These are phyloP conservation scores for sweet orange (Citrus sinensis) DNA, from an alignment of 345 rosid species.

Conservation along the genomic window DVS_A1.0 CM039162.1:16480001-16480500, in stretches of 20 bases:
- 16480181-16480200: conserved; percentile 9
- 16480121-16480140: conserved; percentile 29
- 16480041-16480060: conserved; percentile 30
- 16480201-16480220: conserved; percentile 17
- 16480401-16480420: neutral
- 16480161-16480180: neutral
- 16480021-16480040: neutral
- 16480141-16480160: conserved; percentile 14
- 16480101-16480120: conserved; percentile 33
- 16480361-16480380: conserved; percentile 27
- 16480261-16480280: conserved; percentile 7
- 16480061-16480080: conserved; percentile 16
- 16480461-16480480: neutral
- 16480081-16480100: conserved; percentile 36
- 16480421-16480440: neutral
- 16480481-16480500: neutral
- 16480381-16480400: conserved; percentile 7
- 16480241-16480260: neutral
- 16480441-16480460: neutral
- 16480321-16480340: neutral
- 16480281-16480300: neutral
- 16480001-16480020: conserved; percentile 36
- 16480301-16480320: conserved; percentile 1
- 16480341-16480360: conserved; percentile 16
- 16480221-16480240: conserved; percentile 1